Conservation (phyloP, 306 rosid species). For the Prosopis cineraria region DNA sequence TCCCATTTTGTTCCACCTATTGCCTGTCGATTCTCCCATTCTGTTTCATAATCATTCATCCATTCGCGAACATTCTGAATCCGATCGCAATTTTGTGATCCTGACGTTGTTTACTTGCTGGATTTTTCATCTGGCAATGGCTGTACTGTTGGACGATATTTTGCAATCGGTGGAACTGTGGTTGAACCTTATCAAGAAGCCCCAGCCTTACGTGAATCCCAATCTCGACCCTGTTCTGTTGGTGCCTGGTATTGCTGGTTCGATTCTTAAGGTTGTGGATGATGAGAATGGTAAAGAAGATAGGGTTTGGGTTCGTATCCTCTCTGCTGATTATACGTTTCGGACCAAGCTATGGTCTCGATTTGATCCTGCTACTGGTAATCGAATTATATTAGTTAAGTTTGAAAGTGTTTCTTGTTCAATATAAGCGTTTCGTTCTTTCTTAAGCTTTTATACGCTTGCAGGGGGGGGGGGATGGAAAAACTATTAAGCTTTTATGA, state of each 20-base stretch:
- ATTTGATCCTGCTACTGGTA: slow-evolving; percentile 82
- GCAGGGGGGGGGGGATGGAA: too few relatives aligned
- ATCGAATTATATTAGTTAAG: slow-evolving; percentile 1
- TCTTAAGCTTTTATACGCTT: neutral
- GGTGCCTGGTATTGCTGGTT: slow-evolving; percentile 93
- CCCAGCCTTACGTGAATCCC: slow-evolving; percentile 67
- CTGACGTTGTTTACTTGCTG: neutral
- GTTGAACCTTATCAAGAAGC: slow-evolving; percentile 64
- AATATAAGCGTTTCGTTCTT: neutral
- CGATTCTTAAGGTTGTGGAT: slow-evolving; percentile 67
- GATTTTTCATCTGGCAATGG: slow-evolving; percentile 48
- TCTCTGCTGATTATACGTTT: slow-evolving; percentile 67
- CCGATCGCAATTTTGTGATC: neutral
- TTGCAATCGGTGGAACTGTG: slow-evolving; percentile 73
- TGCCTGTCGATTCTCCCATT: neutral
- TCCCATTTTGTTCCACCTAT: neutral
- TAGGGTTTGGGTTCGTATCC: slow-evolving; percentile 89
- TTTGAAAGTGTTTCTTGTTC: neutral
- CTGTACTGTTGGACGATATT: slow-evolving; percentile 67
- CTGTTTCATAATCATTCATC: neutral
- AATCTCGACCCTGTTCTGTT: slow-evolving; percentile 84
- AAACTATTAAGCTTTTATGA: neutral
- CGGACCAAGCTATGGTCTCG: slow-evolving; percentile 95
- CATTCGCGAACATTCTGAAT: neutral
- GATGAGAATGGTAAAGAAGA: slow-evolving; percentile 57